These are phyloP conservation scores for Apostasia shenzhenica DNA, from an alignment of 106 monocot species.

Conservation along the genomic window DNA sequence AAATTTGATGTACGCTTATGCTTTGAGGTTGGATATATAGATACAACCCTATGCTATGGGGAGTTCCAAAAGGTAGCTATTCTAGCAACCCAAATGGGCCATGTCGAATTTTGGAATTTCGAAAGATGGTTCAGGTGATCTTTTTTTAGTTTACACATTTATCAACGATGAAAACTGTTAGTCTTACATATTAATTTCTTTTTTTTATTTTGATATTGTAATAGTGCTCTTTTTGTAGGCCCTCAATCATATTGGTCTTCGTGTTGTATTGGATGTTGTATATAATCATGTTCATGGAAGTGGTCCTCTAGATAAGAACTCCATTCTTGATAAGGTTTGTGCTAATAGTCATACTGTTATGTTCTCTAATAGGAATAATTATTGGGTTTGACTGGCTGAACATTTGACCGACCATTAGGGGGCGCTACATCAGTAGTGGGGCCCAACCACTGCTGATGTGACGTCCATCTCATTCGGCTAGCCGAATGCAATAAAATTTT, in stretches of 20 bases:
- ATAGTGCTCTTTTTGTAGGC: constrained; percentile 39
- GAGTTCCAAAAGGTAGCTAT: constrained; percentile 95
- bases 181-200: background rate
- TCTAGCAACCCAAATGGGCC: constrained; percentile 61
- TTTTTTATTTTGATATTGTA: background rate
- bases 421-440: too few relatives aligned
- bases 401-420: too few relatives aligned
- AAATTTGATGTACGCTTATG: background rate
- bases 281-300: constrained; percentile 80
- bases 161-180: background rate
- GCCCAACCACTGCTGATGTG: too few relatives aligned
- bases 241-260: constrained; percentile 73
- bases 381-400: too few relatives aligned
- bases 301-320: constrained; percentile 46
- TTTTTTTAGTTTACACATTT: background rate
- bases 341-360: background rate
- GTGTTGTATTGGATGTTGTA: constrained; percentile 88
- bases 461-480: too few relatives aligned
- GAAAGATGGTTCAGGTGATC: constrained; percentile 82
- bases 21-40: constrained; percentile 19
- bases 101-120: constrained; percentile 68
- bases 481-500: too few relatives aligned
- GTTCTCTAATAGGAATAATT: background rate
- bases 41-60: constrained; percentile 88
- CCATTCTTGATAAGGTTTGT: constrained; percentile 84